Evolutionary conservation across 192 early-diverging fungal genomes (phyloP).

Genomic region (Phycomyces blakesleeanus): DNA sequence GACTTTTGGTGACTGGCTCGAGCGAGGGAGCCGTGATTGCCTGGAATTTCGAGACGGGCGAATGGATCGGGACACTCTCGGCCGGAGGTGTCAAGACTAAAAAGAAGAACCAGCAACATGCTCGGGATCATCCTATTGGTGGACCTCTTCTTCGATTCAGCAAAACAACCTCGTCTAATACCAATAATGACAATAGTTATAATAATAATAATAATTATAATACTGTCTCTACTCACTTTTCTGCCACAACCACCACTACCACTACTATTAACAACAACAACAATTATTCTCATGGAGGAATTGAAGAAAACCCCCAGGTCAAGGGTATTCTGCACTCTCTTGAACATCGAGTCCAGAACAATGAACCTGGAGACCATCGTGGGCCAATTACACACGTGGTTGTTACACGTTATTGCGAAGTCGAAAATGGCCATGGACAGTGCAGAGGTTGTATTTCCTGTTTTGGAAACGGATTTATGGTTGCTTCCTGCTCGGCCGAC

Average conservation of each 20-base stretch:
- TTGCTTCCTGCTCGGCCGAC: conserved; percentile 29
- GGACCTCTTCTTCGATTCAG: neutral
- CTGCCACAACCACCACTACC: no score
- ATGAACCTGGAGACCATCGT: conserved; percentile 11
- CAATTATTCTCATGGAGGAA: no score
- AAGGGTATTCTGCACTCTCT: neutral
- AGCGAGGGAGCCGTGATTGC: conserved; percentile 23
- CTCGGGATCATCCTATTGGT: neutral
- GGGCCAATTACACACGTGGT: conserved; percentile 16
- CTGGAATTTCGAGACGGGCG: conserved; percentile 31
- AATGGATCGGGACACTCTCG: conserved; percentile 13
- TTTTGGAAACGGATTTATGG: conserved; percentile 29
- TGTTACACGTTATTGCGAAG: conserved; percentile 28
- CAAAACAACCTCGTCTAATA: neutral
- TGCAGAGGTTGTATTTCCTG: conserved; percentile 24
- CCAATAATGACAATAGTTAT: no score
- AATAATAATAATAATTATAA: no score
- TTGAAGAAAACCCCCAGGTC: no score
- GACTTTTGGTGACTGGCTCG: conserved; percentile 26
- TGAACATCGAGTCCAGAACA: neutral
- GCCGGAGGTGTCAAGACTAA: neutral
- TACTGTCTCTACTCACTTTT: no score
- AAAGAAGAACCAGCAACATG: neutral
- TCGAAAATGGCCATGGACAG: conserved; percentile 17
- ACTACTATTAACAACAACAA: no score